Evolutionary conservation across 768 basidiomycete genomes (phyloP).

Genomic region (Tulasnella sp.): DNA sequence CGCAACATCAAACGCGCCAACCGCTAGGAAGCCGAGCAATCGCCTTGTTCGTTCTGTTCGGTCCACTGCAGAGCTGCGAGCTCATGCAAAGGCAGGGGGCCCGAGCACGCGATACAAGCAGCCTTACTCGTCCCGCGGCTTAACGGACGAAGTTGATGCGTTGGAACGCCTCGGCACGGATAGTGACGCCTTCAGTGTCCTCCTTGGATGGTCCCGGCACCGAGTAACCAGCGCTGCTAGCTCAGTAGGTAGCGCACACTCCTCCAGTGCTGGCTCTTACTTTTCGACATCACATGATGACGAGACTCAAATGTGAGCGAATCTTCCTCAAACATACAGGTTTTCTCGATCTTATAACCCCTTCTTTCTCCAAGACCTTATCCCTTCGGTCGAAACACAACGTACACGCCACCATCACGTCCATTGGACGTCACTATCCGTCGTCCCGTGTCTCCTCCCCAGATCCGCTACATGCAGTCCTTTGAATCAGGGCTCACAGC

Average conservation of each 20-base stretch:
- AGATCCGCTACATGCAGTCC: constrained; percentile 74
- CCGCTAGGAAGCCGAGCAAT: background rate
- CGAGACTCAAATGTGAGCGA: constrained; percentile 19
- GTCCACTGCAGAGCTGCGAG: constrained; percentile 6
- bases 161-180: background rate
- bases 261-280: constrained; percentile 48
- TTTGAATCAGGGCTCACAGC: constrained; percentile 78
- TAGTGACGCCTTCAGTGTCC: constrained; percentile 6
- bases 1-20: background rate
- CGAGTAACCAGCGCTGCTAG: constrained; percentile 30
- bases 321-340: background rate
- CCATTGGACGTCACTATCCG: constrained; percentile 19
- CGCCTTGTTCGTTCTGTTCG: constrained; percentile 5
- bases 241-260: constrained; percentile 55
- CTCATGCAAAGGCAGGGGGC: background rate
- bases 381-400: constrained; percentile 12
- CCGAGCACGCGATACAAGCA: background rate
- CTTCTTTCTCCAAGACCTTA: background rate
- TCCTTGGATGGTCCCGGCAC: constrained; percentile 6
- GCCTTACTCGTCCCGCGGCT: background rate
- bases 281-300: constrained; percentile 30
- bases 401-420: constrained; percentile 10
- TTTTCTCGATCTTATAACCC: background rate
- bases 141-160: background rate
- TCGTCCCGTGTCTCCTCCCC: constrained; percentile 36